Evolutionary conservation across 176 grass and related monocot genomes (phyloP).

Genomic region (Avena sativa): DNA sequence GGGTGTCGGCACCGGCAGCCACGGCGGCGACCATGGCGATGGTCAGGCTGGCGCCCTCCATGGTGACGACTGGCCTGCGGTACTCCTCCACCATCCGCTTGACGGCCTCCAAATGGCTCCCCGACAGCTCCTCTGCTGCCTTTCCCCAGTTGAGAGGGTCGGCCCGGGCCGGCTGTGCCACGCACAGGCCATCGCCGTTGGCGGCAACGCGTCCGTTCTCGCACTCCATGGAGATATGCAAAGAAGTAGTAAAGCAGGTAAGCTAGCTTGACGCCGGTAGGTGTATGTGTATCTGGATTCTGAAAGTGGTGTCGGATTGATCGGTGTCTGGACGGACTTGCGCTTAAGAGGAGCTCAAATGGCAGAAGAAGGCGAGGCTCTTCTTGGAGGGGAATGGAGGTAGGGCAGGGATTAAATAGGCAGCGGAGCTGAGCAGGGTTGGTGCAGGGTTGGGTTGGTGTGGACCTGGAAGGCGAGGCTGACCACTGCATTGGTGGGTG

Average conservation of each 20-base stretch:
- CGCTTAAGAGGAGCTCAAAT: conserved; percentile 44
- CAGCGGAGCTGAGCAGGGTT: background rate
- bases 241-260: background rate
- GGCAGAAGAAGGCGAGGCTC: background rate
- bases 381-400: conserved; percentile 51
- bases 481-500: conserved; percentile 10
- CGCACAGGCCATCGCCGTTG: conserved; percentile 44
- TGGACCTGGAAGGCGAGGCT: background rate
- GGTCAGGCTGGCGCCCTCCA: too few relatives aligned
- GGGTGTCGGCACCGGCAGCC: conserved; percentile 43
- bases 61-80: too few relatives aligned
- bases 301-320: background rate
- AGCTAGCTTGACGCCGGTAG: background rate
- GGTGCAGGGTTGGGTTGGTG: conserved; percentile 33
- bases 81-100: conserved; percentile 27
- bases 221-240: conserved; percentile 32
- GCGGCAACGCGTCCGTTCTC: conserved; percentile 16
- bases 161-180: background rate
- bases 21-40: conserved; percentile 59
- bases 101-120: conserved; percentile 74
- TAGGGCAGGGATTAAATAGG: conserved; percentile 59
- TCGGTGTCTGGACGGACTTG: background rate
- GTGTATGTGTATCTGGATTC: background rate
- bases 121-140: conserved; percentile 50
- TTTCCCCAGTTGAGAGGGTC: conserved; percentile 75